These are phyloP conservation scores for Protomyces lactucae-debilis DNA, from an alignment of 1,139 yeast genomes.

Conservation along the genomic window DNA sequence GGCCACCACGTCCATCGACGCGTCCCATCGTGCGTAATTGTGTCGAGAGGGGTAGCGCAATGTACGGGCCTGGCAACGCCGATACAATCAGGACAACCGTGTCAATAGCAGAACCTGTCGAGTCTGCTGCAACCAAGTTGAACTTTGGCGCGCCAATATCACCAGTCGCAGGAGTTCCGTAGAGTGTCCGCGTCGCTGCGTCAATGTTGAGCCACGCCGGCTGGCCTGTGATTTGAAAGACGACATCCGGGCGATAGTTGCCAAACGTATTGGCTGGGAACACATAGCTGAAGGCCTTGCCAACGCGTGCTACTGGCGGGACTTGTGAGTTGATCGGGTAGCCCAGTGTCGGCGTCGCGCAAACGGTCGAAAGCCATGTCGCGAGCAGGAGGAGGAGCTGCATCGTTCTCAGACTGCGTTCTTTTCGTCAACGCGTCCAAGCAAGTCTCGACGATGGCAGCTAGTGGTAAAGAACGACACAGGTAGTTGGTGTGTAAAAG, in stretches of 20 bases:
- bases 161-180: conserved; percentile 59
- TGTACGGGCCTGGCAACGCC: conserved; percentile 31
- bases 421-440: too few relatives aligned
- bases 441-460: too few relatives aligned
- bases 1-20: conserved; percentile 59
- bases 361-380: not conserved
- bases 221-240: conserved; percentile 53
- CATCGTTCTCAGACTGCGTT: not conserved
- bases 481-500: too few relatives aligned
- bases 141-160: conserved; percentile 48
- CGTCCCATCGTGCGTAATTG: conserved; percentile 33
- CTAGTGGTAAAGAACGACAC: too few relatives aligned
- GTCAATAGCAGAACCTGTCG: conserved; percentile 30
- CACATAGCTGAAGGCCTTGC: conserved; percentile 58
- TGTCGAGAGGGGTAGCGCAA: conserved; percentile 29
- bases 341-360: conserved; percentile 50
- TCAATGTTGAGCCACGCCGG: conserved; percentile 83
- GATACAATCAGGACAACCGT: conserved; percentile 32
- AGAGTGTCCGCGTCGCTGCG: conserved; percentile 51
- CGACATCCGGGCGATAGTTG: conserved; percentile 43
- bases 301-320: conserved; percentile 79
- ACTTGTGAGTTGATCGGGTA: conserved; percentile 78
- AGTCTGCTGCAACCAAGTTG: conserved; percentile 57
- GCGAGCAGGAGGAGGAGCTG: not conserved
- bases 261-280: conserved; percentile 65